A percentile compares a stretch with the other conserved stretches of the same genome.
Conservation (phyloP, 2,329 filamentous ascomycete genomes). For the Sordariomycetes sp. region DNA sequence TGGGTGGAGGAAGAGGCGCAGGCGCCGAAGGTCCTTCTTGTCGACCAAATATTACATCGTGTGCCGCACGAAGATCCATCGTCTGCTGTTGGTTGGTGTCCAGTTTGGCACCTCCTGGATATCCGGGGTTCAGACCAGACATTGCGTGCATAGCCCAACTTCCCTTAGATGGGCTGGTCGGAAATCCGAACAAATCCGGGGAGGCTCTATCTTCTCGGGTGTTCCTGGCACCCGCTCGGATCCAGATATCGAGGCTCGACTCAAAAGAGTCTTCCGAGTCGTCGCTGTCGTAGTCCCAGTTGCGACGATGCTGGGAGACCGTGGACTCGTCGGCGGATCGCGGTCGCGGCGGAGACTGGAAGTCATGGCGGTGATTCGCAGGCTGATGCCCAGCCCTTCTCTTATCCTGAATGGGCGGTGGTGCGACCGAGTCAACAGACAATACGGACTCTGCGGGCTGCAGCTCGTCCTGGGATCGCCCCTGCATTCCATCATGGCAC, state of each 20-base stretch:
- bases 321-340: slow-evolving; percentile 38
- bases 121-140: slow-evolving; percentile 24
- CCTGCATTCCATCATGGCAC: background rate
- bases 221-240: slow-evolving; percentile 34
- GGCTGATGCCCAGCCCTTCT: background rate
- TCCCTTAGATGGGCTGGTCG: slow-evolving; percentile 21
- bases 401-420: background rate
- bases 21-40: no score
- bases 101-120: slow-evolving; percentile 13
- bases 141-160: slow-evolving; percentile 40
- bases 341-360: slow-evolving; percentile 20
- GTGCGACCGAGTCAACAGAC: background rate
- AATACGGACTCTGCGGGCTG: no score
- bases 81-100: slow-evolving; percentile 28
- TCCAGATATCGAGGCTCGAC: slow-evolving; percentile 49
- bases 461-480: background rate
- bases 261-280: slow-evolving; percentile 33
- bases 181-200: slow-evolving; percentile 47
- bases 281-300: slow-evolving; percentile 33
- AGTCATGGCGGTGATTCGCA: background rate
- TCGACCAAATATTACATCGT: slow-evolving; percentile 27
- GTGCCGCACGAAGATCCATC: slow-evolving; percentile 33
- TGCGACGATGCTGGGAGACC: slow-evolving; percentile 26
- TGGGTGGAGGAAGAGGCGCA: slow-evolving; percentile 35
- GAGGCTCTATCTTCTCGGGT: slow-evolving; percentile 22